Conservation (phyloP, 2,329 filamentous ascomycete genomes). For the Tolypocladium capitatum region DNA sequence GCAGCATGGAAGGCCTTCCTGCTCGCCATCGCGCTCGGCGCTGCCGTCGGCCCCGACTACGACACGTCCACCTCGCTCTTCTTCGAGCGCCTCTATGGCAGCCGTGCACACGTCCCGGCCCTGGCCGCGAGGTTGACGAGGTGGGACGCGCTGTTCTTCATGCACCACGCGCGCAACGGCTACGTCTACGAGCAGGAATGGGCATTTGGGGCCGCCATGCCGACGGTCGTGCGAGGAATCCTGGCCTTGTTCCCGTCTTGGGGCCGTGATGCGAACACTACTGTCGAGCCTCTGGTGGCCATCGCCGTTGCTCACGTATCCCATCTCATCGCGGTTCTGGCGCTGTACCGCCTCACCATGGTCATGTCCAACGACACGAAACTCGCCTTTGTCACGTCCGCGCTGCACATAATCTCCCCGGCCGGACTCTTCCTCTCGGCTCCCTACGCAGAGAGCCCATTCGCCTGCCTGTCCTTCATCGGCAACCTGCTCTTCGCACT, state of each 20-base stretch:
- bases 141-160: conserved; percentile 75
- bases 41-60: conserved; percentile 47
- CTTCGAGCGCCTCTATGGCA: conserved; percentile 20
- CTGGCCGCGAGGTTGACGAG: conserved; percentile 48
- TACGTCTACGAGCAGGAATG: conserved; percentile 72
- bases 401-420: conserved; percentile 72
- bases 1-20: conserved; percentile 54
- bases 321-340: conserved; percentile 63
- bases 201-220: conserved; percentile 54
- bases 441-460: conserved; percentile 71
- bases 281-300: conserved; percentile 38
- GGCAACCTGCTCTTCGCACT: conserved; percentile 59
- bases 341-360: conserved; percentile 54
- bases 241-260: conserved; percentile 13
- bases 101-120: conserved; percentile 25
- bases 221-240: conserved; percentile 26
- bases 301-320: conserved; percentile 57
- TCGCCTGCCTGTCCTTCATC: conserved; percentile 61
- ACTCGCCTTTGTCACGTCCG: conserved; percentile 55
- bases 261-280: conserved; percentile 8
- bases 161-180: conserved; percentile 46
- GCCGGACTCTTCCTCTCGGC: conserved; percentile 82
- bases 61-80: conserved; percentile 59
- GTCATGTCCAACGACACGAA: conserved; percentile 36
- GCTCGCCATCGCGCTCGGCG: conserved; percentile 43